Evolutionary conservation across 768 basidiomycete species (phyloP), one percentile per base, ranked within the genome.

Genomic region (Psilocybe cubensis): DNA sequence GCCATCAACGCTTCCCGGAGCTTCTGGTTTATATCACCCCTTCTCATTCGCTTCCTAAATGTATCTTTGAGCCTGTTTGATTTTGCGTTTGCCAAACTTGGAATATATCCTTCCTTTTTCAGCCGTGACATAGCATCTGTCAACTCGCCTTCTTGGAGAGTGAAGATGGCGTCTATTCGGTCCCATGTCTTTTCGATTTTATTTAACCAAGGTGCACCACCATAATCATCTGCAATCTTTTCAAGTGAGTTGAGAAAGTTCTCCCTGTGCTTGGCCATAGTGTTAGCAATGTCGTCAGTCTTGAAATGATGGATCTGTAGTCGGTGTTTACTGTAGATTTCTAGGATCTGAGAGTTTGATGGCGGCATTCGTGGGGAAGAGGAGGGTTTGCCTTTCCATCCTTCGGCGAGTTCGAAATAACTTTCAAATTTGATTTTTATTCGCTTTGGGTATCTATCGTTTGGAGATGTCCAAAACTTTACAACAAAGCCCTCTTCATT

Each of bases 401-500:
- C 44, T 29, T 50, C 38, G 1, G 27, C n/a, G 14, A 47, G 18
- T 10, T 62, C 54, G 6, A 69, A 58, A 23, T 69, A 69, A 9
- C 56, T 63, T 12, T 69, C 66, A 18, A 69, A 63, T 44, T 69
- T 69, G 42, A 66, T 63, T 29, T 69, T 69, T 52, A 69, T 53
- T 17, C 68, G 59, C 52, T 66, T 61, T 12, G 66, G 68, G 52
- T 64, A 58, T 14, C 49, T 29, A 44, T 68, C 68, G 3, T 65
- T 31, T 23, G 46, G 18, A 29, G 61, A 63, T 10, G 61, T 33
- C 68, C 68, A 68, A 50, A 64, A 68, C 9, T 60, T 65, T 46
- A 68, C 46, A 1, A 68, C 68, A 35, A 68, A 66, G 4, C 68
- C 66, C 54, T 68, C 68, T 47, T 68, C 68, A 45, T 68, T 67